Percentiles rank a stretch among this genome's conserved stretches.
phyloP scores from a whole-genome alignment of 2,329 filamentous ascomycete genomes.

The Ceratocystis ficicola region DNA sequence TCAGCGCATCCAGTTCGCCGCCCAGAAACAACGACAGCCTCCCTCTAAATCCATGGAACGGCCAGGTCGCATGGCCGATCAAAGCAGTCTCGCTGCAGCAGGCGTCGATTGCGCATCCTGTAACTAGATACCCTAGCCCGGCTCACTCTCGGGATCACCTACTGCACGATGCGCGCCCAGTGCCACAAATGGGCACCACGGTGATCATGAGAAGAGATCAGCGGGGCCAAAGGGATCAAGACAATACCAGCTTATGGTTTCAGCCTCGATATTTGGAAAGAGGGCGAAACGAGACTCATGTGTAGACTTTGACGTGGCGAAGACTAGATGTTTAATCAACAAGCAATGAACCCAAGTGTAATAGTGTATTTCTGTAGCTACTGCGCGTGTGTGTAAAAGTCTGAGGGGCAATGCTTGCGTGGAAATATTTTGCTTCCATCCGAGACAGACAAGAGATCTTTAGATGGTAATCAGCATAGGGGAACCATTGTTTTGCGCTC shows the following conservation, averaged over 20 bases:
- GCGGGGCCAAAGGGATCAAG: neutral
- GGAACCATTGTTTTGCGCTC: too few species aligned
- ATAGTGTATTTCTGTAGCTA: too few species aligned
- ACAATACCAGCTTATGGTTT: neutral
- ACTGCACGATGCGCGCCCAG: neutral
- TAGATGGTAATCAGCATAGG: too few species aligned
- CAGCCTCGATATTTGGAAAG: neutral
- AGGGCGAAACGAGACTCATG: neutral
- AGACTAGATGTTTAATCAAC: neutral
- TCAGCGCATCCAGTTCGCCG: constrained; percentile 6
- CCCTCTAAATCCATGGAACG: constrained; percentile 7
- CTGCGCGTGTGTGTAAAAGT: too few species aligned
- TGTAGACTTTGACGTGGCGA: neutral
- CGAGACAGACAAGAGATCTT: too few species aligned
- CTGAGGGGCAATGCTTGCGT: too few species aligned
- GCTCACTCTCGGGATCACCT: neutral
- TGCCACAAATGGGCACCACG: neutral
- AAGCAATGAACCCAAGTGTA: too few species aligned
- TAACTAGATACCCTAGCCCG: neutral
- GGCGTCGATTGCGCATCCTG: neutral
- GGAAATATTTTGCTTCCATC: too few species aligned
- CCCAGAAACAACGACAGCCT: neutral
- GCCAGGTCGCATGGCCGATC: neutral
- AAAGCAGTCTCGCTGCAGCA: neutral
- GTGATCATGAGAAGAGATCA: neutral